Evolutionary conservation across 176 grass and related monocot species (phyloP).

Genomic region (Musa itinerans): DNA sequence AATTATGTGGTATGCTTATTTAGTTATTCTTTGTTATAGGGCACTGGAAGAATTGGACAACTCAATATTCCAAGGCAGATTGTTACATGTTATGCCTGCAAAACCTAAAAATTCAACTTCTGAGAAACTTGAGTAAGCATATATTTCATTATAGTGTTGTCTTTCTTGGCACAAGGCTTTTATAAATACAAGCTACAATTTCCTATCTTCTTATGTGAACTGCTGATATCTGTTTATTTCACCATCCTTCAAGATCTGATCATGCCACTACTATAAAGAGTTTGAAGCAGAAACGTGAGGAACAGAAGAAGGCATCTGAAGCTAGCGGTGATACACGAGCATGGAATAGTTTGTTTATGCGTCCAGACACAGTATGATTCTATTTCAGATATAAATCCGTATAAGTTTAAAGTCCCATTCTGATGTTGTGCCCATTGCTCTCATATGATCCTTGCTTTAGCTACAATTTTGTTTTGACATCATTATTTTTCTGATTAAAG

Average conservation of each 20-base stretch:
- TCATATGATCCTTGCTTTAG: not conserved
- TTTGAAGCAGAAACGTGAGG: slow-evolving; percentile 68
- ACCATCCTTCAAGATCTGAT: slow-evolving; percentile 34
- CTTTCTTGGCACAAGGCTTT: not conserved
- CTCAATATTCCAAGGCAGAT: slow-evolving; percentile 85
- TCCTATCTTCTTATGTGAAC: not conserved
- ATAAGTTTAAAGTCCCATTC: not conserved
- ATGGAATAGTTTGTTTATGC: slow-evolving; percentile 96
- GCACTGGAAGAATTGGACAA: slow-evolving; percentile 92
- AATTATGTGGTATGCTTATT: not conserved
- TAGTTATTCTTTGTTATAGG: slow-evolving; percentile 29
- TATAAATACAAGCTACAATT: not conserved
- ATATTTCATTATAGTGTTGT: not conserved
- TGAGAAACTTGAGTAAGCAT: slow-evolving; percentile 69
- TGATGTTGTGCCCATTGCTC: not conserved
- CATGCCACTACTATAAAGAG: slow-evolving; percentile 50
- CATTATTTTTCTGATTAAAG: too few relatives aligned
- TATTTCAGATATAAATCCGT: not conserved
- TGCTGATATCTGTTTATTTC: slow-evolving; percentile 18
- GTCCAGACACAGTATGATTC: slow-evolving; percentile 66
- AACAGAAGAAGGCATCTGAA: slow-evolving; percentile 82
- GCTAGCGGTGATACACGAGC: slow-evolving; percentile 74
- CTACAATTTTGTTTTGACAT: too few relatives aligned
- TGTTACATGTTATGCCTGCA: slow-evolving; percentile 72
- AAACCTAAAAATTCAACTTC: slow-evolving; percentile 50